These are phyloP conservation scores for Candida suzukii DNA, from an alignment of 805 yeast species.

Conservation along the genomic window DNA sequence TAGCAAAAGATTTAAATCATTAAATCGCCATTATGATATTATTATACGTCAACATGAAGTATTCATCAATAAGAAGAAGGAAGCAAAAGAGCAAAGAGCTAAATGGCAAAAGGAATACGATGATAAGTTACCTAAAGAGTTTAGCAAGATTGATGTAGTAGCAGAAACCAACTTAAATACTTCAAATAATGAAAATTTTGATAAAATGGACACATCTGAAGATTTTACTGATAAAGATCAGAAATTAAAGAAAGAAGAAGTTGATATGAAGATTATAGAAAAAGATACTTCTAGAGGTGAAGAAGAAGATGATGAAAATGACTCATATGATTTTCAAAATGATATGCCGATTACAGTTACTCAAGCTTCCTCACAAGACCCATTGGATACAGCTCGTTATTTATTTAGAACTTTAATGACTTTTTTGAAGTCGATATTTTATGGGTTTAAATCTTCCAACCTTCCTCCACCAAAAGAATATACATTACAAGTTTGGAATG, in stretches of 20 bases:
- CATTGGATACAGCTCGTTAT: slow-evolving; percentile 81
- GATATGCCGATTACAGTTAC: slow-evolving; percentile 54
- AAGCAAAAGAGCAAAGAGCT: slow-evolving; percentile 34
- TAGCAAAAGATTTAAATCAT: slow-evolving; percentile 68
- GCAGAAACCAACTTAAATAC: slow-evolving; percentile 6
- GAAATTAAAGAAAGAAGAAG: no score
- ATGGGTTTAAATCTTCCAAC: slow-evolving; percentile 83
- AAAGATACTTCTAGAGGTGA: slow-evolving; percentile 13
- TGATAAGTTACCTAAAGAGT: slow-evolving; percentile 18
- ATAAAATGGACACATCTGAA: not conserved
- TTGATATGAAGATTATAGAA: not conserved
- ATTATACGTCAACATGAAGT: slow-evolving; percentile 56
- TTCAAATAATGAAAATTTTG: slow-evolving; percentile 4
- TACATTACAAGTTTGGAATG: slow-evolving; percentile 65
- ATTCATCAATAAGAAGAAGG: slow-evolving; percentile 37
- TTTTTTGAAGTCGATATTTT: slow-evolving; percentile 82
- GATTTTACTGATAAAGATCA: slow-evolving; percentile 11
- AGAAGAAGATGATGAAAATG: slow-evolving; percentile 2
- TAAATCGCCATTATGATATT: slow-evolving; percentile 65
- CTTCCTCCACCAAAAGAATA: slow-evolving; percentile 64
- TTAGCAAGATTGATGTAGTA: slow-evolving; percentile 1
- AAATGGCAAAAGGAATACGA: slow-evolving; percentile 33
- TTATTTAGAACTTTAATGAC: slow-evolving; percentile 84
- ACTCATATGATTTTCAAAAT: slow-evolving; percentile 34
- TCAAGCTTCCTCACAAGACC: slow-evolving; percentile 49